Conservation (phyloP, 805 yeast genomes). For the Cyberlindnera maclurae region DNA sequence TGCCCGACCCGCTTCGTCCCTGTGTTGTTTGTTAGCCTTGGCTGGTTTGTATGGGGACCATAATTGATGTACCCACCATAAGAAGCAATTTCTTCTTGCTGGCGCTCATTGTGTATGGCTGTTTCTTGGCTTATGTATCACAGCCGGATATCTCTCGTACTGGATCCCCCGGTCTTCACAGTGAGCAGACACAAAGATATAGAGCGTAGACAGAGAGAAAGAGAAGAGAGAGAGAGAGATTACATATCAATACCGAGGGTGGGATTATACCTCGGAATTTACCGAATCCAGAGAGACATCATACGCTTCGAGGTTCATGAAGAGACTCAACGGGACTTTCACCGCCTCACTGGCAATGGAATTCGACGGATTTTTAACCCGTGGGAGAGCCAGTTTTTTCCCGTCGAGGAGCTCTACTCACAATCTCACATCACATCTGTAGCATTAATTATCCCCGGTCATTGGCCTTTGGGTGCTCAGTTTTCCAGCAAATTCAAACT, state of each 20-base stretch:
- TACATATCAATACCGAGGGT: background rate
- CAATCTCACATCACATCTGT: too few species aligned
- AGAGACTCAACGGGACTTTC: too few species aligned
- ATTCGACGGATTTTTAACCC: too few species aligned
- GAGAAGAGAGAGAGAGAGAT: too few species aligned
- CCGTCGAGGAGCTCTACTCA: too few species aligned
- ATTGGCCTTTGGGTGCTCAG: too few species aligned
- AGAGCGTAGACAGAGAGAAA: too few species aligned
- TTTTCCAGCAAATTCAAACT: too few species aligned
- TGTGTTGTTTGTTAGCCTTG: constrained; percentile 21
- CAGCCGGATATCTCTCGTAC: background rate
- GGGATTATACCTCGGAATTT: background rate
- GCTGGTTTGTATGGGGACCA: background rate
- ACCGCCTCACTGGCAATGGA: too few species aligned
- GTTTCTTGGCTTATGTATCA: too few species aligned
- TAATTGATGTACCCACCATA: constrained; percentile 34
- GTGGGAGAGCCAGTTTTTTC: too few species aligned
- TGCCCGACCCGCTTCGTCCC: constrained; percentile 97
- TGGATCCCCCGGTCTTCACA: background rate
- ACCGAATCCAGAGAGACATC: background rate
- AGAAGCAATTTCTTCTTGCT: constrained; percentile 55
- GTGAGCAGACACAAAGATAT: background rate
- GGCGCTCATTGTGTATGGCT: constrained; percentile 23
- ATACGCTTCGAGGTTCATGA: background rate
- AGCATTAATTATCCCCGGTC: too few species aligned